Conservation (phyloP, 2,329 filamentous ascomycete genomes). For the Cryphonectria carpinicola region DNA sequence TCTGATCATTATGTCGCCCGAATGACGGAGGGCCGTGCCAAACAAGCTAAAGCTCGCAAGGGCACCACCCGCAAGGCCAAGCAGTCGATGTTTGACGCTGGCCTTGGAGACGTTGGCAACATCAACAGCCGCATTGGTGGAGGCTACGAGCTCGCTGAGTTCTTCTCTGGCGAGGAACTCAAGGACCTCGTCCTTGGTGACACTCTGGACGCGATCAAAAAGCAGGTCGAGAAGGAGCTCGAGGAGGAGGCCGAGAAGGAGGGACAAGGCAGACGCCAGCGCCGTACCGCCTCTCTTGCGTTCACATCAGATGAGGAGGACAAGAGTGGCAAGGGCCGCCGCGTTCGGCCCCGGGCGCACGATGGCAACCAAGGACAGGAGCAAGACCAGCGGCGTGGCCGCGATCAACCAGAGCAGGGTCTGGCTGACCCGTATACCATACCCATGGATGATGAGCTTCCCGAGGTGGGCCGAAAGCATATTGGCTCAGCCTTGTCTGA, state of each 20-base stretch:
- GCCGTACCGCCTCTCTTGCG: conserved; percentile 49
- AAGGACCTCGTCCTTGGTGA: conserved; percentile 35
- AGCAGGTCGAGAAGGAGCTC: conserved; percentile 29
- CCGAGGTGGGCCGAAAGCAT: conserved; percentile 37
- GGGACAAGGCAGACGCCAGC: conserved; percentile 35
- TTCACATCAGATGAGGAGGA: conserved; percentile 44
- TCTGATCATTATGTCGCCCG: conserved; percentile 51
- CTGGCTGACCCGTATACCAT: conserved; percentile 27
- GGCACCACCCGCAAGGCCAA: conserved; percentile 39
- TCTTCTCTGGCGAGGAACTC: conserved; percentile 51
- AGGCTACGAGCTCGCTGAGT: conserved; percentile 49
- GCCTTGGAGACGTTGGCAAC: conserved; percentile 43
- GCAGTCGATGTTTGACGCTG: conserved; percentile 44
- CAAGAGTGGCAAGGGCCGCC: conserved; percentile 38
- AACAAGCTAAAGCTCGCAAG: conserved; percentile 44
- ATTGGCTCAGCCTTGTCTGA: conserved; percentile 29
- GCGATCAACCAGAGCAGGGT: conserved; percentile 30
- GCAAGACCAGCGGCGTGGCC: conserved; percentile 14
- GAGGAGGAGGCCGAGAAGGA: conserved; percentile 30
- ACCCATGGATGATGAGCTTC: conserved; percentile 26
- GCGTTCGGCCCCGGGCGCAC: conserved; percentile 43
- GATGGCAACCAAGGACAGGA: conserved; percentile 30
- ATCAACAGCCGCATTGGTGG: conserved; percentile 37
- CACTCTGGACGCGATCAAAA: conserved; percentile 22
- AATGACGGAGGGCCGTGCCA: conserved; percentile 50